phyloP scores from a whole-genome alignment of 768 basidiomycete species.

The Lenzites betulinus region DNA sequence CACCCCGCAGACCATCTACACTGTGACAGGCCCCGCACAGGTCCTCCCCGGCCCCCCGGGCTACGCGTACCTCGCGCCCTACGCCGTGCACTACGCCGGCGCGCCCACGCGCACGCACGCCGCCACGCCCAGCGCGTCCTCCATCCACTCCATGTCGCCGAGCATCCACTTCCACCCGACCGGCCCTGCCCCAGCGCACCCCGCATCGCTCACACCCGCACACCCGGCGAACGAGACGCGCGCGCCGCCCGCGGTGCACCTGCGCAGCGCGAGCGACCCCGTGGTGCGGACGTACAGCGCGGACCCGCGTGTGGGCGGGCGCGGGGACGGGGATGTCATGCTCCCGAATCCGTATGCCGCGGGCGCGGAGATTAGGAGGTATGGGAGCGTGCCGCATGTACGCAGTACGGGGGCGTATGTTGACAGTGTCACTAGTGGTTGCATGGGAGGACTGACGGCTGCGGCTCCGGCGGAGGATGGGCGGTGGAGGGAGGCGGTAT shows the following conservation, averaged over 20 bases:
- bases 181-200: constrained; percentile 5
- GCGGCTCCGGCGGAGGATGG: neutral
- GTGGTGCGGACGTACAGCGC: constrained; percentile 23
- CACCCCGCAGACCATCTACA: neutral
- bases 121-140: constrained; percentile 22
- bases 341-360: constrained; percentile 24
- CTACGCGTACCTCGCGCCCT: neutral
- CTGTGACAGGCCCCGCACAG: neutral
- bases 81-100: constrained; percentile 6
- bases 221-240: neutral
- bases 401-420: constrained; percentile 1
- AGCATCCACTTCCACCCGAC: constrained; percentile 23
- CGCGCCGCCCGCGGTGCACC: constrained; percentile 20
- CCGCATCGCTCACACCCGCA: neutral
- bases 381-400: constrained; percentile 22
- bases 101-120: constrained; percentile 16
- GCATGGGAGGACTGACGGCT: too few relatives aligned
- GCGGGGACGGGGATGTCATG: neutral
- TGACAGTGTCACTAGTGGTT: neutral
- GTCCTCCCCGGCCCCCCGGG: neutral
- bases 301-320: constrained; percentile 7
- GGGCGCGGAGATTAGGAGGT: constrained; percentile 25
- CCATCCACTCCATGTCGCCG: constrained; percentile 27
- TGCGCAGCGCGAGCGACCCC: constrained; percentile 21
- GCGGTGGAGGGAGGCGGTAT: constrained; percentile 18